Percentiles rank a stretch among this genome's conserved stretches.
Evolutionary conservation across 2,329 filamentous ascomycete species (phyloP).

Genomic region (Sporothrix pallida): DNA sequence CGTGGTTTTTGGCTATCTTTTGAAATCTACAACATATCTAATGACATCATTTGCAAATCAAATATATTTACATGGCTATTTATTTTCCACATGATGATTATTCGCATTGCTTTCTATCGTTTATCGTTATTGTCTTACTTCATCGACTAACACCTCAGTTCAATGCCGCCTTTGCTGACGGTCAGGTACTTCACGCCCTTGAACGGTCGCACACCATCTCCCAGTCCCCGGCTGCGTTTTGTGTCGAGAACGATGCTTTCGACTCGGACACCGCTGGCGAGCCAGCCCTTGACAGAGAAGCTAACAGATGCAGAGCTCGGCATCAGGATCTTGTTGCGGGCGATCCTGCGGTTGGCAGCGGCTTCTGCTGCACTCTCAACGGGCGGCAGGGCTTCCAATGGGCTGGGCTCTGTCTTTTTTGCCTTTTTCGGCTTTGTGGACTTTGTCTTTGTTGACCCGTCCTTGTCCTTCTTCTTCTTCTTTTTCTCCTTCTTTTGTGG

Average conservation of each 20-base stretch:
- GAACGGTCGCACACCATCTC: slow-evolving; percentile 89
- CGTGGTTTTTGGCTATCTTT: no score
- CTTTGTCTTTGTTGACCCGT: slow-evolving; percentile 29
- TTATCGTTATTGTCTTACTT: slow-evolving; percentile 11
- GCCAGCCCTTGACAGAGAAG: slow-evolving; percentile 71
- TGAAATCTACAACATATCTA: slow-evolving; percentile 1
- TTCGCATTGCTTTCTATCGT: not conserved
- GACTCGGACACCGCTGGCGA: slow-evolving; percentile 70
- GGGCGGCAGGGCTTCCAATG: not conserved
- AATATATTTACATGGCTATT: not conserved
- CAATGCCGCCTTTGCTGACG: slow-evolving; percentile 67
- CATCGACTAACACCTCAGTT: slow-evolving; percentile 60
- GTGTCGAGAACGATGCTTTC: slow-evolving; percentile 71
- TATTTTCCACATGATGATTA: no score
- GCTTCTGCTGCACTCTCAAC: slow-evolving; percentile 39
- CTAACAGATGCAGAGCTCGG: slow-evolving; percentile 77
- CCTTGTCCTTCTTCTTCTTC: slow-evolving; percentile 42
- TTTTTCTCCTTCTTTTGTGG: slow-evolving; percentile 46
- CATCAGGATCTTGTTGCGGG: slow-evolving; percentile 78
- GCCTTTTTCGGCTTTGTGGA: slow-evolving; percentile 10
- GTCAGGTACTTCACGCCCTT: slow-evolving; percentile 98
- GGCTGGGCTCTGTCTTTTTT: not conserved
- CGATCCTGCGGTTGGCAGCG: slow-evolving; percentile 53
- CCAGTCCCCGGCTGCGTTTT: slow-evolving; percentile 83
- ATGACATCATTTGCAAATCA: not conserved